Evolutionary conservation across 2,329 filamentous ascomycete species (phyloP), one percentile per base, ranked within the genome.

Genomic region (Pyrenophora graminea): DNA sequence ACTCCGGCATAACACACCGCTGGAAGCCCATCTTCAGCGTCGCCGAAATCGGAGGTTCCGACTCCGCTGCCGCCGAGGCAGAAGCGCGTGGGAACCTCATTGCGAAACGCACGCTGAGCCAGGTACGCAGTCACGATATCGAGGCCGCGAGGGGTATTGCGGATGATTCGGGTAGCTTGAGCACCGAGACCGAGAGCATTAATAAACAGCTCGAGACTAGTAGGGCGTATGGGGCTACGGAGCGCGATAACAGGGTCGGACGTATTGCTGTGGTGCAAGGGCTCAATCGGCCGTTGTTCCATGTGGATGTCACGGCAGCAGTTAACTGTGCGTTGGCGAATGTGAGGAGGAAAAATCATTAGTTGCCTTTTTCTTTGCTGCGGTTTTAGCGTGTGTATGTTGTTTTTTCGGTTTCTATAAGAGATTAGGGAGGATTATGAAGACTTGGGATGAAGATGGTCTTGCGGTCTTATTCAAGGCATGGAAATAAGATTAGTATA

Each of bases 11-110:
- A 81, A 42, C 55, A 21, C 63, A 84, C 56, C 83, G 89, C 52
- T 97, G 92, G 93, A 92, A 91, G 73, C 90, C 91, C 15, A 91
- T 97, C 63, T 97, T 96, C 79, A 91, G 86, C 68, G 90, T 97
- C 13, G 90, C 93, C 2, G 92, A 96, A 68, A 87, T 97, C 48
- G 88, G 90, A 42, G 91, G 91, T 17, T 77, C 79, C 4, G 76
- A 85, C 45, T 90, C 87, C 4, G 89, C 89, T 0, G 91, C 90
- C 0, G 86, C 86, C 0, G 81, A 80, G 2, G 89, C 89, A 0
- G 87, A 92, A 65, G 79, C 82, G n/a, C 76, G 80, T 15, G 80
- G 82, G 48, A 87, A 88, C 67, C 80, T 84, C 15, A 53, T 56
- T 15, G 59, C 61, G 3, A 51, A 59, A 27, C 62, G 61, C 40